Percentiles rank a stretch among this genome's conserved stretches.
These are phyloP conservation scores for Talaromyces verruculosus DNA, from an alignment of 2,329 filamentous ascomycete genomes.

Conservation along the genomic window DNA sequence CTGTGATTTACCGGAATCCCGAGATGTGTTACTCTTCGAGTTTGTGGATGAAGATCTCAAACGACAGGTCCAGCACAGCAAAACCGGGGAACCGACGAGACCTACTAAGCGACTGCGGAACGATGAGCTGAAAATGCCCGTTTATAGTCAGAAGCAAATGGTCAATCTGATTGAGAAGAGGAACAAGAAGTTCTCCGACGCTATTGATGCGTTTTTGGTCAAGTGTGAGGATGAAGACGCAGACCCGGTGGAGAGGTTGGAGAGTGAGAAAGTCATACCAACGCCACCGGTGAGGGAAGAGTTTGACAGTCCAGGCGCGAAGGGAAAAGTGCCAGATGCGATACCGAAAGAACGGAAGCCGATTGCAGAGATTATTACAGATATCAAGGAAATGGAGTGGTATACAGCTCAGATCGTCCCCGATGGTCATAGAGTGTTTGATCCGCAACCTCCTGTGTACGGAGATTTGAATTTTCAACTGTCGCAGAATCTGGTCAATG, in stretches of 20 bases:
- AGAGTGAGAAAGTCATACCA: constrained; percentile 64
- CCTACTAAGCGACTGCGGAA: constrained; percentile 67
- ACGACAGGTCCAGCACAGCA: constrained; percentile 69
- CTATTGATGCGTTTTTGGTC: constrained; percentile 75
- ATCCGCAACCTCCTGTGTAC: constrained; percentile 76
- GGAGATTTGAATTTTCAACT: constrained; percentile 82
- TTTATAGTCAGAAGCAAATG: constrained; percentile 92
- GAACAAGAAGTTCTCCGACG: constrained; percentile 76
- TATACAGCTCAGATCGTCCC: constrained; percentile 92
- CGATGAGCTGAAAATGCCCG: constrained; percentile 85
- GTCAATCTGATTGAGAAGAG: constrained; percentile 83
- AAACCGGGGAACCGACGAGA: constrained; percentile 70
- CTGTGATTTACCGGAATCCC: constrained; percentile 51
- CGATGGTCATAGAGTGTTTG: constrained; percentile 87
- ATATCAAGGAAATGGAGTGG: constrained; percentile 80
- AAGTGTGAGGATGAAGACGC: constrained; percentile 61
- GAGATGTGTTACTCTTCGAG: constrained; percentile 75
- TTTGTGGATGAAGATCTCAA: constrained; percentile 91
- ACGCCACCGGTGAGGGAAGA: constrained; percentile 47
- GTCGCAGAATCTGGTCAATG: constrained; percentile 91
- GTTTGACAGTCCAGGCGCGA: constrained; percentile 39
- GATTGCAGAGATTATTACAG: constrained; percentile 79
- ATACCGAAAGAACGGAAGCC: constrained; percentile 79
- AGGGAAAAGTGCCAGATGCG: constrained; percentile 56
- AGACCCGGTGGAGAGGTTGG: constrained; percentile 68